Evolutionary conservation across 306 rosid genomes (phyloP), one percentile per base, ranked within the genome.

Genomic region (Vigna trinervia): DNA sequence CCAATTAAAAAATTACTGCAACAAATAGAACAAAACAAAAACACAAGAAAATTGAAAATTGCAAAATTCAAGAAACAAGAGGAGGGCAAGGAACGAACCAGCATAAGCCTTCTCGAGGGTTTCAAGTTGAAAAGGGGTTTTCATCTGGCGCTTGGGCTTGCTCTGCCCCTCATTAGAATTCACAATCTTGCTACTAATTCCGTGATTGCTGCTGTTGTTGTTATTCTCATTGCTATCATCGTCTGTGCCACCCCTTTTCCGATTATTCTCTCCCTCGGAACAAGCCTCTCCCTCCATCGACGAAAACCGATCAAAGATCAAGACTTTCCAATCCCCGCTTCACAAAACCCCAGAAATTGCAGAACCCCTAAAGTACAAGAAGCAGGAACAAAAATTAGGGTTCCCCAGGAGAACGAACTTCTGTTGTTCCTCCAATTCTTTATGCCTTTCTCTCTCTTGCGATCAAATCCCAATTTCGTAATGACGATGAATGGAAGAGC

Each of bases 71-170:
- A 77, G 59, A 76, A 74, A 62, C 3, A 32, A 69, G 22, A 34
- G 77, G 54, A 56, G 17, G 43, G 26, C 8, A 52, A 28, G 71
- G 47, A 38, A 88, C 90, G 10, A 45, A 95, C 99, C 69, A 3
- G 96, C 90, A 87, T 89, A 95, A 72, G 99, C 94, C 73, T 89
- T 95, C 87, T 95, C 99, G 11, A 95, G 91, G 83, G 92, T 75
- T 85, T 95, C 97, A 51, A 95, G 96, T 90, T 95, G 99, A 64
- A 87, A 95, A 4, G 99, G 99, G 30, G 99, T 95, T 85, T 95
- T 95, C 99, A 95, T 95, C 92, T 95, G 99, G 47, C 99, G 94
- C 86, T 95, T 92, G 70, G 97, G 97, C 78, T 88, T 95, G 92
- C 93, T 86, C 51, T 87, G 90, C 32, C 96, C 97, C 56, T 95